Evolutionary conservation across 768 basidiomycete genomes (phyloP).

Genomic region (Sutorius australiensis): DNA sequence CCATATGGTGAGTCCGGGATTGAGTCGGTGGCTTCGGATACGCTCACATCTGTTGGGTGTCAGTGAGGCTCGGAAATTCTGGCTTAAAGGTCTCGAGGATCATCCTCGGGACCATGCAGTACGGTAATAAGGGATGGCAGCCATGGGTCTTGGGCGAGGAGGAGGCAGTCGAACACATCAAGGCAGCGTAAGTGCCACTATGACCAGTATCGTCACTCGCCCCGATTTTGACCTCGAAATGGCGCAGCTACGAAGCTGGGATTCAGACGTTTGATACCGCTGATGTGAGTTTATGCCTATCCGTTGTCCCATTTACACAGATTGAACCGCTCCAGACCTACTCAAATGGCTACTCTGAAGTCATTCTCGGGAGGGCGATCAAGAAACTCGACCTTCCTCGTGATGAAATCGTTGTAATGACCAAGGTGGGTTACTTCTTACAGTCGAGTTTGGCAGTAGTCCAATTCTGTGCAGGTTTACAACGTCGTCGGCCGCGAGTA

Average conservation of each 20-base stretch:
- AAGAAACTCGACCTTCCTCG: slow-evolving; percentile 64
- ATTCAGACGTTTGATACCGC: slow-evolving; percentile 37
- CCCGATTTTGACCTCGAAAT: neutral
- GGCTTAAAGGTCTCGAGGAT: slow-evolving; percentile 50
- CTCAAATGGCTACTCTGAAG: slow-evolving; percentile 62
- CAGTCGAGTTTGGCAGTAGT: neutral
- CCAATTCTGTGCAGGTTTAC: slow-evolving; percentile 32
- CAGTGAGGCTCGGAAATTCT: slow-evolving; percentile 44
- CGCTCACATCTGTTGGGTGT: neutral
- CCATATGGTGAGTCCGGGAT: slow-evolving; percentile 30
- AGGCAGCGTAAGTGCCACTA: slow-evolving; percentile 38
- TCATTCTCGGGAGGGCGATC: slow-evolving; percentile 69
- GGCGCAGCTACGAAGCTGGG: slow-evolving; percentile 32
- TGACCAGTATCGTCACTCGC: neutral
- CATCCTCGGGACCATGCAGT: slow-evolving; percentile 49
- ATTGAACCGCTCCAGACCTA: slow-evolving; percentile 42
- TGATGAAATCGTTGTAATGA: slow-evolving; percentile 73
- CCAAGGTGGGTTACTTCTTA: slow-evolving; percentile 45
- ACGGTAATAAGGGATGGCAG: slow-evolving; percentile 47
- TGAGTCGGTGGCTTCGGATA: neutral
- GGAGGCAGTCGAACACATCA: slow-evolving; percentile 43
- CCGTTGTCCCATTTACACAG: neutral
- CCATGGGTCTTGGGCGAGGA: slow-evolving; percentile 50
- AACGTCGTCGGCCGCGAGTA: slow-evolving; percentile 35
- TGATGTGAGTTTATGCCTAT: slow-evolving; percentile 24